Conservation (phyloP, 2,329 filamentous ascomycete genomes). For the Cordyceps cicadae region DNA sequence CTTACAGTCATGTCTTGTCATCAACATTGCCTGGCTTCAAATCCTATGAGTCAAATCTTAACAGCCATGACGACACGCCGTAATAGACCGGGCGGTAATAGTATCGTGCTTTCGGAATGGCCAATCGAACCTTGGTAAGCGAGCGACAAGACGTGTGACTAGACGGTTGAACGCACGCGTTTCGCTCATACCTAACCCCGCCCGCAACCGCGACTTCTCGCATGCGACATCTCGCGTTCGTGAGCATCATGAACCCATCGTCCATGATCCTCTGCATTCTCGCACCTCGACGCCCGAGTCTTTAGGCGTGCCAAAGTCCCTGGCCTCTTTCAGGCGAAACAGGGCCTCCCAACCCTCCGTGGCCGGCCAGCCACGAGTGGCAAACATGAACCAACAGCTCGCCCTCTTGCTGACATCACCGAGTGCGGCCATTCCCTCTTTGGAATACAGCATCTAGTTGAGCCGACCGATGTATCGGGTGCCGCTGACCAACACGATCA, state of each 20-base stretch:
- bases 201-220: too few relatives aligned
- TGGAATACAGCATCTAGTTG: slow-evolving; percentile 11
- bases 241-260: too few relatives aligned
- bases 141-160: too few relatives aligned
- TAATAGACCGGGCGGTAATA: not conserved
- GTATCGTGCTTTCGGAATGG: not conserved
- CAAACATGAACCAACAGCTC: slow-evolving; percentile 7
- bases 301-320: slow-evolving; percentile 5
- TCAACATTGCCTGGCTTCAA: not conserved
- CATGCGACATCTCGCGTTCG: too few relatives aligned
- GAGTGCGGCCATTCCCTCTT: not conserved
- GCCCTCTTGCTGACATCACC: not conserved
- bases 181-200: too few relatives aligned
- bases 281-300: not conserved
- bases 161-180: too few relatives aligned
- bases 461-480: slow-evolving; percentile 7
- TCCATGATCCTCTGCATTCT: not conserved
- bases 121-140: not conserved
- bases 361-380: slow-evolving; percentile 8
- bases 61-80: not conserved
- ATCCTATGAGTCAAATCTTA: not conserved
- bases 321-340: slow-evolving; percentile 6
- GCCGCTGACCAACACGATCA: slow-evolving; percentile 12
- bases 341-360: slow-evolving; percentile 11
- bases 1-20: not conserved